Evolutionary conservation across 1,284 basidiomycete species (phyloP), one percentile per base, ranked within the genome.

Genomic region (Pyrrhoderma noxium): DNA sequence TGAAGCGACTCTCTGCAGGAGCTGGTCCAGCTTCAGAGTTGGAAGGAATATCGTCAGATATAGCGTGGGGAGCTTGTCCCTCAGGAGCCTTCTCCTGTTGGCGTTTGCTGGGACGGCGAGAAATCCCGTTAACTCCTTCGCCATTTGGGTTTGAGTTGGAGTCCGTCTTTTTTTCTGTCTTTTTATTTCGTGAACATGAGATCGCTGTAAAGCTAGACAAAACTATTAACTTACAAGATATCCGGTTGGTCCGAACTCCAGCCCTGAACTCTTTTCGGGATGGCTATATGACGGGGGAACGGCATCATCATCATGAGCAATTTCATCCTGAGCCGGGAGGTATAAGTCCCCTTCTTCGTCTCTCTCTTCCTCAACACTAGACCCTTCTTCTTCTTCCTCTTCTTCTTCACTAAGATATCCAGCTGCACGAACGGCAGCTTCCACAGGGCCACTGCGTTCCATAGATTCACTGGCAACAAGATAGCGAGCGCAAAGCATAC

Each of bases 401-500:
- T 86, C 83, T 2, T 87, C 85, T 52, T 89, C 89, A 55, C 83
- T 85, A 34, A 74, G 74, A 69, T 93, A 96, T 34, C 94, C 94
- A 1, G 81, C 93, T 19, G 82, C 78, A 52, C 93, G 77, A 27
- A 99, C 95, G 45, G 93, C 94, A 21, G 93, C 92, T 40, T 89
- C 89, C 16, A 99, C 89, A 8, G 92, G 93, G 3, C 96, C 95
- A 46, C 84, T 85, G 49, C 95, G 76, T 71, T 97, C 92, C 74
- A 98, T 90, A 65, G 85, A 80, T 73, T 98, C 95, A 57, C 86
- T 90, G 47, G 93, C 92, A 51, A 97, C 93, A 52, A 99, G 79
- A 69, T 98, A 99, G 58, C 95, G 76, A 54, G 94, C 93, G 64
- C 91, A 94, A 53, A 99, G 76, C 92, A 98, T 96, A 61, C 93